These are phyloP conservation scores for Earliella scabrosa DNA, from an alignment of 1,284 basidiomycete genomes.

Conservation along the genomic window DNA sequence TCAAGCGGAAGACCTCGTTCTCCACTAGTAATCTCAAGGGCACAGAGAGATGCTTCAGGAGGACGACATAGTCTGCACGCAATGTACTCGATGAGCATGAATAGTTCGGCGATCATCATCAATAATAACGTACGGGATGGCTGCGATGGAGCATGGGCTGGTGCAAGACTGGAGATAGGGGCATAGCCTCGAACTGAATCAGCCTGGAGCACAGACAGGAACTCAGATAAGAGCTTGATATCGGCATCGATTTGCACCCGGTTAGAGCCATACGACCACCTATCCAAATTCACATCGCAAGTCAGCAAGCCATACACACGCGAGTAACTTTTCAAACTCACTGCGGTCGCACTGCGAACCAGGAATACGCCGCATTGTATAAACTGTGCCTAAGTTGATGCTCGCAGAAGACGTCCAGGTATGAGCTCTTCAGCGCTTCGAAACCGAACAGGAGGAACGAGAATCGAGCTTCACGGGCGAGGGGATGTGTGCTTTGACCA, in stretches of 20 bases:
- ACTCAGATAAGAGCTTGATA: slow-evolving; percentile 86
- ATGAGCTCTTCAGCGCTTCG: slow-evolving; percentile 88
- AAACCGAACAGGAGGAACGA: slow-evolving; percentile 93
- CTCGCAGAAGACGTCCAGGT: slow-evolving; percentile 87
- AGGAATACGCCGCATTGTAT: slow-evolving; percentile 83
- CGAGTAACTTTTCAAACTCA: slow-evolving; percentile 49
- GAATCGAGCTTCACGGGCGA: slow-evolving; percentile 90
- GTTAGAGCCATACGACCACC: slow-evolving; percentile 95
- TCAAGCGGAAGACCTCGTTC: slow-evolving; percentile 86
- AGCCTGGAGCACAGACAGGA: slow-evolving; percentile 75
- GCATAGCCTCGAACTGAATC: slow-evolving; percentile 73
- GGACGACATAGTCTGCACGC: slow-evolving; percentile 55
- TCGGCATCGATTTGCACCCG: slow-evolving; percentile 90
- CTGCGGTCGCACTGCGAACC: slow-evolving; percentile 93
- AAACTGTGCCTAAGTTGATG: slow-evolving; percentile 76
- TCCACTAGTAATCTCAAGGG: slow-evolving; percentile 86
- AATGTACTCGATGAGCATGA: not conserved
- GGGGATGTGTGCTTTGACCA: slow-evolving; percentile 79
- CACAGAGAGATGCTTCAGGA: slow-evolving; percentile 56
- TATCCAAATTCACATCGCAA: slow-evolving; percentile 40
- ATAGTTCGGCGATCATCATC: too few species aligned
- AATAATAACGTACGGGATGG: slow-evolving; percentile 48
- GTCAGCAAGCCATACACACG: too few species aligned
- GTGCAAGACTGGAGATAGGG: slow-evolving; percentile 73
- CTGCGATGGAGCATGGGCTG: slow-evolving; percentile 50